phyloP scores from a whole-genome alignment of 2,329 filamentous ascomycete genomes.

The Didymella keratinophila region DNA sequence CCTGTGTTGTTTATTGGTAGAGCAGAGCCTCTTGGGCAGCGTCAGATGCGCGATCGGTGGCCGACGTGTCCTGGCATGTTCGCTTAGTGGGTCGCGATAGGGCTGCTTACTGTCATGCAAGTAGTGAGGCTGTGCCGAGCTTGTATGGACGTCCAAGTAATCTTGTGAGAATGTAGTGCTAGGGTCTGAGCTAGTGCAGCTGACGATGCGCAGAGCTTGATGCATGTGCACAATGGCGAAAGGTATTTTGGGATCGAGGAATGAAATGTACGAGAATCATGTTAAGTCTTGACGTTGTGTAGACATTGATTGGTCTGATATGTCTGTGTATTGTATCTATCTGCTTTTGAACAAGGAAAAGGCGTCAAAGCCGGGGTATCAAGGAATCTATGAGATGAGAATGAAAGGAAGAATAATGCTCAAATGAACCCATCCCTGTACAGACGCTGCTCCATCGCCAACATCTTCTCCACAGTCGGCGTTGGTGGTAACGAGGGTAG shows the following conservation, averaged over 20 bases:
- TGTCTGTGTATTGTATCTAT: neutral
- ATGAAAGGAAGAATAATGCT: neutral
- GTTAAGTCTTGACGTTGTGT: neutral
- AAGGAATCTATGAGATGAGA: neutral
- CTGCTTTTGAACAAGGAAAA: neutral
- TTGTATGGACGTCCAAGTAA: neutral
- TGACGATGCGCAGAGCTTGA: too few relatives aligned
- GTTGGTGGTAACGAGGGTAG: conserved; percentile 4
- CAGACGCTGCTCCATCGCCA: conserved; percentile 11
- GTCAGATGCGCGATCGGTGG: neutral
- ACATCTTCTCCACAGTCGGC: conserved; percentile 4
- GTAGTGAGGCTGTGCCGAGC: neutral
- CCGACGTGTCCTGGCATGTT: neutral
- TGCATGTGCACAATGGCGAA: neutral
- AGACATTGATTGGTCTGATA: neutral
- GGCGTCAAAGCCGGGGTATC: conserved; percentile 8
- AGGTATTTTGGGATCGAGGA: neutral
- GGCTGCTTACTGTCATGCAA: neutral
- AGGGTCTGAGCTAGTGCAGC: neutral
- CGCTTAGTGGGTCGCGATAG: neutral
- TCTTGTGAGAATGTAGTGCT: neutral
- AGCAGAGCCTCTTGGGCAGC: neutral
- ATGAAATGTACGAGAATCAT: neutral
- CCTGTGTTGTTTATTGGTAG: too few relatives aligned
- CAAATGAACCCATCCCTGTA: conserved; percentile 3